Base-by-base conservation (phyloP, 1,139 yeast genomes). In the Geotrichum bryndzae region DNA sequence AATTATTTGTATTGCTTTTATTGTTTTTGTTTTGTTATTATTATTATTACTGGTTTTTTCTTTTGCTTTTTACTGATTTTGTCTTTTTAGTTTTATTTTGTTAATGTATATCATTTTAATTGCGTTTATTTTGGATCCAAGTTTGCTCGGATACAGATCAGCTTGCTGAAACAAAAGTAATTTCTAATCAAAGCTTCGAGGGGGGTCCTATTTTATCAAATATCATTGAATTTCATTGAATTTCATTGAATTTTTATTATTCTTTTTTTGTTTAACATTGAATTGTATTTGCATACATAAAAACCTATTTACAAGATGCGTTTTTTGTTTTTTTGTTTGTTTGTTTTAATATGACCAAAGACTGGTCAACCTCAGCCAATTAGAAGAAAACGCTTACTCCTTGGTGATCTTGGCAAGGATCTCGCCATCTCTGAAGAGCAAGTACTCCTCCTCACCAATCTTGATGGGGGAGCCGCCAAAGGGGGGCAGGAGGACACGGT, bases 401-500 rank as follows among this genome's bases (percentile, higher is more conserved):
- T 82, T 82, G 66, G 61, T 18, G 48, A 94, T 85, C 82, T 90
- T 92, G 73, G 98, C 98, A 73, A 94, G 84, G 76, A 94, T 88
- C 78, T 94, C 98, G 73, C 88, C 82, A 79, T 94, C 98, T 74
- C 97, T 87, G 84, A 77, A 77, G 61, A 78, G 70, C 58, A 78
- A 62, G 68, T 67, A 76, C 66, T 77, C 80, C 59, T 81, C 85
- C 64, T 90, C 96, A 68, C 91, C 95, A 71, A 94, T 83, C 80
- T 88, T 90, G 77, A 94, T 83, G 67, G 91, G 80, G 68, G 91
- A 86, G 63, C 99, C 99, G 66, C 88, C 96, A 70, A 85, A 90
- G 66, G 88, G 84, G 68, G 98, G 98, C 74, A 94, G 89, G 80
- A 94, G 81, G 56, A 94, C 98, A 72, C 87, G 86, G 80, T 94